These are phyloP conservation scores for Ceratobasidium sp. DNA, from an alignment of 1,284 basidiomycete genomes.

Conservation along the genomic window DNA sequence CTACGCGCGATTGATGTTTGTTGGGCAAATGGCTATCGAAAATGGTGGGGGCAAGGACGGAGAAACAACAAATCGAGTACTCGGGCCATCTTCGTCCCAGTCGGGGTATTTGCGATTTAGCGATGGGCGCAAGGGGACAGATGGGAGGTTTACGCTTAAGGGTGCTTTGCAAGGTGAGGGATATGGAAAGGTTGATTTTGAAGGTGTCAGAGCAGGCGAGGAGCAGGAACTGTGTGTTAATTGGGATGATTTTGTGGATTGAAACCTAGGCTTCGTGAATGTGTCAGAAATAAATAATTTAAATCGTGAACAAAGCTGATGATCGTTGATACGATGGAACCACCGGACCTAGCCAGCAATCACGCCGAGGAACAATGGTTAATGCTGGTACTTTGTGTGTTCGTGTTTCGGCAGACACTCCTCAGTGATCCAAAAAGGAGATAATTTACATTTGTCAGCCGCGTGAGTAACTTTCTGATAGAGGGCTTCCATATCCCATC, in stretches of 20 bases:
- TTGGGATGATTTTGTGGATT: slow-evolving; percentile 41
- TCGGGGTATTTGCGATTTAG: slow-evolving; percentile 37
- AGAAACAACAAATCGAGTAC: slow-evolving; percentile 7
- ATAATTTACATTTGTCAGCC: too few species aligned
- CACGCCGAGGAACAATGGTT: too few species aligned
- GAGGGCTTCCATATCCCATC: too few species aligned
- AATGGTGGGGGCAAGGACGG: neutral
- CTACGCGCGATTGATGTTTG: slow-evolving; percentile 37
- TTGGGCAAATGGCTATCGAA: slow-evolving; percentile 23
- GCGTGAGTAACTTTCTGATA: too few species aligned
- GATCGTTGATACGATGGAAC: neutral
- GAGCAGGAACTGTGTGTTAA: slow-evolving; percentile 26
- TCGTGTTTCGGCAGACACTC: too few species aligned
- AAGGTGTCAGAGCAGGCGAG: slow-evolving; percentile 32
- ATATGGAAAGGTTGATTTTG: slow-evolving; percentile 38
- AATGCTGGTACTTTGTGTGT: too few species aligned
- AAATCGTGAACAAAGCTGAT: neutral
- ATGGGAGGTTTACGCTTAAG: slow-evolving; percentile 32
- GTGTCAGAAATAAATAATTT: neutral
- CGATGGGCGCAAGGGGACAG: slow-evolving; percentile 20
- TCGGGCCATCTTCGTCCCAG: slow-evolving; percentile 25
- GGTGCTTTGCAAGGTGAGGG: slow-evolving; percentile 21
- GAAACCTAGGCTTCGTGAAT: neutral
- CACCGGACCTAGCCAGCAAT: too few species aligned
- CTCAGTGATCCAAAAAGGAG: too few species aligned